Evolutionary conservation across 148 eudicot species (phyloP), one percentile per base, ranked within the genome.

Genomic region (Silene uniflora): DNA sequence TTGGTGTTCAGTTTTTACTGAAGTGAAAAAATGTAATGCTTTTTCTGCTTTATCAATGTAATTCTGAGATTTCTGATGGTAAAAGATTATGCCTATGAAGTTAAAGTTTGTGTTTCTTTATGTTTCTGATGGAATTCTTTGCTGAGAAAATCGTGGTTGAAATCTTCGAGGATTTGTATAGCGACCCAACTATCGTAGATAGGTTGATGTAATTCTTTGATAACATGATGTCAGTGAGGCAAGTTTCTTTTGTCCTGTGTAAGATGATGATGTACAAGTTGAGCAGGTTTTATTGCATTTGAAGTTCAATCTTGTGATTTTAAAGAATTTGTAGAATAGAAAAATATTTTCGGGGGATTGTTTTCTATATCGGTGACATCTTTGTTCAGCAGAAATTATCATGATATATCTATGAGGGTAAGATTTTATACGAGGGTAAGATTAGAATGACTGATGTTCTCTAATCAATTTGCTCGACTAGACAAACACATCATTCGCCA

Each of bases 1-100:
- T 56, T 56, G 14, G 61, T 5, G 61, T n/a, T 56, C 21, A 56
- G 21, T 18, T 56, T 14, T 56, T 56, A 18, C 14, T n/a, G 61
- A 18, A 56, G 61, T 18, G 14, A 1, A 56, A 56, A 56, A n/a
- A 56, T 56, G 61, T 56, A n/a, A 56, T 16, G n/a, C 7, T 18
- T n/a, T 56, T 6, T 56, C 19, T 56, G 61, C 6, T 56, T 56
- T 56, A 10, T 56, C 6, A 56, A 18, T 12, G 10, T 59, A 59
- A 59, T 59, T 18, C 19, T 59, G 62, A 59, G 62, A 18, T 59
- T n/a, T 64, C 19, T 64, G 68, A 62, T 22, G 66, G 66, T 62
- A 62, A 62, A 62, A 62, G 66, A 62, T 13, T 22, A 22, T 23
- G 66, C 11, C 24, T 9, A 22, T 62, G 25, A 22, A 62, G 65